Percentiles rank a stretch among this genome's conserved stretches.
Conservation (phyloP, 2,329 filamentous ascomycete genomes). For the Aspergillus sergii region DNA sequence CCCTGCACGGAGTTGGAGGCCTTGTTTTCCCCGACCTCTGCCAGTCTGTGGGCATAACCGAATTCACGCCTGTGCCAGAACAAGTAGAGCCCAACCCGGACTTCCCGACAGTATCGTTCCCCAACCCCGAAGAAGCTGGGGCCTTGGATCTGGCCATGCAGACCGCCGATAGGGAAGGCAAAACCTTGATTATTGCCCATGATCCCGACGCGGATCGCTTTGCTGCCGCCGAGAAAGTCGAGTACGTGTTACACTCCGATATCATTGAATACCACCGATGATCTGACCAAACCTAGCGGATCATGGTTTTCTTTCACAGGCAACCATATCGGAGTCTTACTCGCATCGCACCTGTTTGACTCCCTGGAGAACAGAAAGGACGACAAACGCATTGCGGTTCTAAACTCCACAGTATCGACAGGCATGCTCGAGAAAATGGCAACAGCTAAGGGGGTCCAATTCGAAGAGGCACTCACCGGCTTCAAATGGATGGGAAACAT, state of each 20-base stretch:
- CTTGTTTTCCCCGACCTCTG: constrained; percentile 38
- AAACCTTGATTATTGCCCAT: constrained; percentile 60
- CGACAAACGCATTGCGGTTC: constrained; percentile 53
- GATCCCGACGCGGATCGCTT: constrained; percentile 69
- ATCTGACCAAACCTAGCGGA: constrained; percentile 34
- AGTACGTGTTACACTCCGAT: constrained; percentile 30
- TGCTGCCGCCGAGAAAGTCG: constrained; percentile 61
- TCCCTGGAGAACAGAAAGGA: constrained; percentile 38
- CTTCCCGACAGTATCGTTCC: constrained; percentile 66
- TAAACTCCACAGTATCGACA: constrained; percentile 66
- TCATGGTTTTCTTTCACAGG: constrained; percentile 65
- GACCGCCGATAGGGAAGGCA: constrained; percentile 54
- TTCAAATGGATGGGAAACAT: constrained; percentile 71
- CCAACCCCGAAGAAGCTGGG: constrained; percentile 67
- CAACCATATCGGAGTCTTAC: constrained; percentile 65
- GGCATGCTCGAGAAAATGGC: constrained; percentile 64
- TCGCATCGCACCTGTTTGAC: constrained; percentile 61
- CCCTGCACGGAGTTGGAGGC: constrained; percentile 44
- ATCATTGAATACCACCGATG: not conserved
- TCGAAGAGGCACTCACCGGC: constrained; percentile 64
- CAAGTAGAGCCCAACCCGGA: constrained; percentile 64
- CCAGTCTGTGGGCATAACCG: constrained; percentile 33
- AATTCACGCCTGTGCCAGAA: constrained; percentile 39
- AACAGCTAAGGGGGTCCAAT: constrained; percentile 56
- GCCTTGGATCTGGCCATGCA: constrained; percentile 62